Percentiles rank a stretch among this genome's conserved stretches.
These are phyloP conservation scores for Peronospora farinosa DNA, from an alignment of 352 stramenopile species.

Conservation along the genomic window DNA sequence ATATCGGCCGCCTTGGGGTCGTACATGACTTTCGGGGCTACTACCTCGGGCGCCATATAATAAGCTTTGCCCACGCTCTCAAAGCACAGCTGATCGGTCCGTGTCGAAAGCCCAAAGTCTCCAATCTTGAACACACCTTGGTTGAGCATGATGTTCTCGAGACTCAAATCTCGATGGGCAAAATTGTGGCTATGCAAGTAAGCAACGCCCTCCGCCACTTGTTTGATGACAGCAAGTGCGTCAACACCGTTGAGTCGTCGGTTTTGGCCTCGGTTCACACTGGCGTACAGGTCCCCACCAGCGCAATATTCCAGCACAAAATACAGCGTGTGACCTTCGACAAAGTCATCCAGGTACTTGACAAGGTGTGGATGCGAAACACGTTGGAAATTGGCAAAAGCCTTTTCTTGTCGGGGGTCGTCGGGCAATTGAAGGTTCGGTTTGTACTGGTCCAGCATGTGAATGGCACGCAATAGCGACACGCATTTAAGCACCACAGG, in stretches of 20 bases:
- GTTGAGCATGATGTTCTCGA: conserved; percentile 45
- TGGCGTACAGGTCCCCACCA: conserved; percentile 28
- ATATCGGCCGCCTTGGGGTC: conserved; percentile 39
- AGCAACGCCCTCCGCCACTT: conserved; percentile 31
- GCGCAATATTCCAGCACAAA: conserved; percentile 44
- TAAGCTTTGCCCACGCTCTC: conserved; percentile 32
- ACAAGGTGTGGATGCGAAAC: conserved; percentile 39
- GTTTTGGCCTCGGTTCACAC: conserved; percentile 19
- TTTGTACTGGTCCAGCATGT: conserved; percentile 17
- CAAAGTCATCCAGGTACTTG: conserved; percentile 41
- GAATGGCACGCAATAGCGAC: conserved; percentile 34
- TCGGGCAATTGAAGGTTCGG: conserved; percentile 23
- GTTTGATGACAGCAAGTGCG: conserved; percentile 14
- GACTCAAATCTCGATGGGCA: conserved; percentile 39
- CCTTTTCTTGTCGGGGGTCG: conserved; percentile 44
- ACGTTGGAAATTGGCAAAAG: conserved; percentile 27
- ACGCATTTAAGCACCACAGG: conserved; percentile 50
- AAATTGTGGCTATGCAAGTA: conserved; percentile 38
- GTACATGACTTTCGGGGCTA: conserved; percentile 23
- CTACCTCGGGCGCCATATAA: conserved; percentile 40
- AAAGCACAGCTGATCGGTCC: conserved; percentile 1
- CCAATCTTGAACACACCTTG: conserved; percentile 34
- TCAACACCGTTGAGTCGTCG: neutral
- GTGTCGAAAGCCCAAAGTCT: conserved; percentile 49
- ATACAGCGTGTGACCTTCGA: conserved; percentile 36